A percentile compares a stretch with the other conserved stretches of the same genome.
phyloP scores from a whole-genome alignment of 495 filamentous ascomycete species.

The Penicillium dipodomyicola region DNA sequence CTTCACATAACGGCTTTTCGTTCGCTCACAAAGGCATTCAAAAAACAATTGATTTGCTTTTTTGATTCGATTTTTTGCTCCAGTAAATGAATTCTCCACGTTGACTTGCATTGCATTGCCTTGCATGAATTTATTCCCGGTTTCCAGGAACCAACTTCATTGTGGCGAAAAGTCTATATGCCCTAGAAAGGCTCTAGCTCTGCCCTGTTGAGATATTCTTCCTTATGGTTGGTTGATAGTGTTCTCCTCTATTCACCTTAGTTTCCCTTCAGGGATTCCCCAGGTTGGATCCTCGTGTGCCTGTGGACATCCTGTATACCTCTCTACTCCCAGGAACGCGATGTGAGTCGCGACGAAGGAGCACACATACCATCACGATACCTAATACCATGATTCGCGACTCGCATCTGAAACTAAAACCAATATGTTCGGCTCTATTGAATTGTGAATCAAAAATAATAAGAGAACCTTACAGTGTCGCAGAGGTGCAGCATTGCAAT shows the following conservation, averaged over 20 bases:
- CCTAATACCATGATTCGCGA: neutral
- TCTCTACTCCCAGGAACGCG: slow-evolving; percentile 1
- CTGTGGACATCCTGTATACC: neutral
- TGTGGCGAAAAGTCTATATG: slow-evolving; percentile 20
- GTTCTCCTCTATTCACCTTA: neutral
- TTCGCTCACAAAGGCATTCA: neutral
- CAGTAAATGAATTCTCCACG: slow-evolving; percentile 7
- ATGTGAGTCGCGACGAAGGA: slow-evolving; percentile 13
- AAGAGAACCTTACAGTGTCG: slow-evolving; percentile 7
- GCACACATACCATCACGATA: neutral
- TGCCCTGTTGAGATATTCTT: neutral
- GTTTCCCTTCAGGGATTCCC: slow-evolving; percentile 2
- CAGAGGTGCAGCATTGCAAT: slow-evolving; percentile 9
- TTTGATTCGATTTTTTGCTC: neutral
- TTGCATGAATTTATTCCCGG: slow-evolving; percentile 24
- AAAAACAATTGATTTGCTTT: neutral
- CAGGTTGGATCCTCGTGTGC: slow-evolving; percentile 7
- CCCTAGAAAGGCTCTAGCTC: slow-evolving; percentile 5
- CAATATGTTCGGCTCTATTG: neutral
- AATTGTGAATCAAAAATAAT: neutral
- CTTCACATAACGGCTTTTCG: slow-evolving; percentile 11
- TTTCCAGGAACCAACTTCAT: slow-evolving; percentile 18
- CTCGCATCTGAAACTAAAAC: neutral
- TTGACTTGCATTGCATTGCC: slow-evolving; percentile 30
- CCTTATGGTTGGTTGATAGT: neutral